Evolutionary conservation across 257 asterid species (phyloP), one percentile per base, ranked within the genome.

Genomic region (Nicotiana noctiflora): DNA sequence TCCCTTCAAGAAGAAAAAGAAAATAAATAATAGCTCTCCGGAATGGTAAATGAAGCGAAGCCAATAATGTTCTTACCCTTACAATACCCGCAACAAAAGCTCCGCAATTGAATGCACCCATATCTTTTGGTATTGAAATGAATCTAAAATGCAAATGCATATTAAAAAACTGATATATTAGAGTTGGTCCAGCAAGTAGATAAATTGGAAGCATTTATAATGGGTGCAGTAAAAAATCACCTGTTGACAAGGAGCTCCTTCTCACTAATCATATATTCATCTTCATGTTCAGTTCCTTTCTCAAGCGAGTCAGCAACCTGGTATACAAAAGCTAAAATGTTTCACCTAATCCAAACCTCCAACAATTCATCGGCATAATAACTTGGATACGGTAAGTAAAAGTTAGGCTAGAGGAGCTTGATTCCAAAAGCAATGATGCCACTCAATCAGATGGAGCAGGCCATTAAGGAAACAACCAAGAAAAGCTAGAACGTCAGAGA

Each of bases 281-380:
- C 98, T 89, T 94, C 98, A 79, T 94, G 98, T 86, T 94, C 98
- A 14, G 98, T 94, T 76, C 98, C 97, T 89, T 94, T 94, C 88
- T 94, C 98, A 60, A 94, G 97, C 37, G 98, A 94, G 85, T 94
- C 97, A 52, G 97, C 97, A 80, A 93, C 97, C 97, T 94, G 88
- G 64, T 53, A 23, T 21, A 27, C 21, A 51, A 75, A 70, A 83
- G 51, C 44, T 17, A 75, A 76, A 34, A 55, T 17, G 29, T 59
- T 59, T 59, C 65, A 59, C 31, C 19, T 25, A 14, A 27, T 74
- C 3, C 78, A 74, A 46, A 4, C 14, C 8, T 14, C 59, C 32
- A 49, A 74, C 60, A 49, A 46, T 15, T 46, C 61, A 44, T 8
- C 10, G 0, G 19, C 21, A 46, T 4, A 46, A 17, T 46, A 46